Conservation (phyloP, 371 early-diverging fungal genomes). For the Neoconidiobolus thromboides region DNA sequence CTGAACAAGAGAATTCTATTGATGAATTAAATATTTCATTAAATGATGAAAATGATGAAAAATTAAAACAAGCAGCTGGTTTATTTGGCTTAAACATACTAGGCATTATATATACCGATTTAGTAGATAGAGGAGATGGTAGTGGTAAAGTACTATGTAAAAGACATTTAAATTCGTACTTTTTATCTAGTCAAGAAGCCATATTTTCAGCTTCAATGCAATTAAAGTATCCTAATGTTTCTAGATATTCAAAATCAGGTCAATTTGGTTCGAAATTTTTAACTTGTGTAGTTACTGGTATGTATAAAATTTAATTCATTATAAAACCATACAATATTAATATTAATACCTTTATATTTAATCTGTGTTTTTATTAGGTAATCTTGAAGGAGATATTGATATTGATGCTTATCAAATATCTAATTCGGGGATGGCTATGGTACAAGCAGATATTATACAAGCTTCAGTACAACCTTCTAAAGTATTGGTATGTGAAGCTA, state of each 20-base stretch:
- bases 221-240: conserved; percentile 43
- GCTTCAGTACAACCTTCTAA: conserved; percentile 72
- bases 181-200: conserved; percentile 84
- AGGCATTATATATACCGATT: conserved; percentile 93
- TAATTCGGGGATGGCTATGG: conserved; percentile 76
- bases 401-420: conserved; percentile 85
- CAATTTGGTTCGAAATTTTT: conserved; percentile 83
- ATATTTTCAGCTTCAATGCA: conserved; percentile 84
- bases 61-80: conserved; percentile 43
- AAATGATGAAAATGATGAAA: conserved; percentile 28
- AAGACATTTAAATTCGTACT: conserved; percentile 81
- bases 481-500: conserved; percentile 70
- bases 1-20: conserved; percentile 65
- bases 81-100: conserved; percentile 59
- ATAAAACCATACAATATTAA: conserved; percentile 2
- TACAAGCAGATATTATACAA: conserved; percentile 79
- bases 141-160: conserved; percentile 69
- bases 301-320: conserved; percentile 13
- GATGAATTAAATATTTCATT: conserved; percentile 60
- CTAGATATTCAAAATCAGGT: conserved; percentile 50
- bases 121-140: conserved; percentile 69
- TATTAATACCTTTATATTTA: conserved; percentile 11
- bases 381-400: conserved; percentile 63
- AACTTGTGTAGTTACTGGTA: conserved; percentile 74
- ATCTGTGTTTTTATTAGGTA: not conserved